Base-by-base conservation (phyloP, 2,329 filamentous ascomycete genomes). In the Colletotrichum salicis region DNA sequence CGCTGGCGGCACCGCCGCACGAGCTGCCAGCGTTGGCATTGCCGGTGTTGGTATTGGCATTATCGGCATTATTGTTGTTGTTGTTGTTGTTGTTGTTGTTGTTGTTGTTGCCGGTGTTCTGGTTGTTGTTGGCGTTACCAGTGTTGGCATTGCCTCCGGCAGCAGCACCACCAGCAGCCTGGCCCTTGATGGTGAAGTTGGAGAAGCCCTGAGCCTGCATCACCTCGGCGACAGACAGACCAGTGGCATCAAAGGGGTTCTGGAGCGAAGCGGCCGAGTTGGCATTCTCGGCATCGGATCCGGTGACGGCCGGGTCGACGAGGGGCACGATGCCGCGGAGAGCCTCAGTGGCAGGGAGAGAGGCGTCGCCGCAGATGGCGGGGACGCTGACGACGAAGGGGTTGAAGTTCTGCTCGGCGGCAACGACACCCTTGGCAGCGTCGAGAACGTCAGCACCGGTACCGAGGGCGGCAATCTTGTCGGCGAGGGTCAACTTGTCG, bases 331-430 rank as follows among this genome's bases (percentile, higher is more conserved):
- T 90, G 73, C 92, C 92, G 55, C 91, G 86, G 37, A 93, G 88
- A 67, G 85, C 85, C 29, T 81, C 80, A 8, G 89, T 92, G 37
- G 84, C 87, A 12, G 92, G 92, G 2, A 94, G 87, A 31, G 85
- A 82, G 2, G 90, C 82, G 74, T 93, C 90, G 48, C 84, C 86
- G 81, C 92, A 93, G 78, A 94, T 87, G 73, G 86, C 89, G 22
- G 89, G 90, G 41, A 89, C 85, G 76, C 83, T 83, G 73, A 88
- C 86, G 67, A 81, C 87, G 75, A 90, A 92, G 63, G 90, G 90
- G 84, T 93, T 93, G 84, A 92, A 92, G 86, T 93, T 93, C 81
- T 92, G 90, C 84, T 93, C 91, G 4, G 91, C 91, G 31, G 88
- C 87, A 15, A 93, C 91, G 48, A 93, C 85, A 19, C 86, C 87